Percentiles rank a stretch among this genome's conserved stretches.
Evolutionary conservation across 2,329 filamentous ascomycete genomes (phyloP).

Genomic region (Cercospora brassicicola): DNA sequence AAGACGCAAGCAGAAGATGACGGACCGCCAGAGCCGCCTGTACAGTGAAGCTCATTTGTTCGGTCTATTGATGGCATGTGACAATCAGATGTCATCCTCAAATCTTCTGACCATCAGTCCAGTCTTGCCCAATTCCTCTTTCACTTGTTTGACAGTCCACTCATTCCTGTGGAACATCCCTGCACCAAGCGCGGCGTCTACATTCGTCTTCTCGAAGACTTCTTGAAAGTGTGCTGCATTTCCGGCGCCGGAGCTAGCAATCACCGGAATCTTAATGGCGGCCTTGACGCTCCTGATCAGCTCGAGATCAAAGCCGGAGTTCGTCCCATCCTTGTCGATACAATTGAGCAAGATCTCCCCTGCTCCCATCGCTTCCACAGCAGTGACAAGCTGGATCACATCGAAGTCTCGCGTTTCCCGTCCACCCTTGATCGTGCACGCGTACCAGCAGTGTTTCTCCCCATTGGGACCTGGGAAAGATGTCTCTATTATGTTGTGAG

Average conservation of each 20-base stretch:
- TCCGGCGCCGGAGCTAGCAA: slow-evolving; percentile 90
- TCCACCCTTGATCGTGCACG: slow-evolving; percentile 94
- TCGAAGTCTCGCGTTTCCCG: slow-evolving; percentile 92
- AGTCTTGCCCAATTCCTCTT: slow-evolving; percentile 71
- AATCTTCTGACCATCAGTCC: slow-evolving; percentile 78
- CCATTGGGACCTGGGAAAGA: slow-evolving; percentile 68
- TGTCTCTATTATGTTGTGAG: slow-evolving; percentile 74
- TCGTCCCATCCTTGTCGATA: slow-evolving; percentile 95
- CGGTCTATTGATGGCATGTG: neutral
- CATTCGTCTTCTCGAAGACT: slow-evolving; percentile 80
- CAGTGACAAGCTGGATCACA: slow-evolving; percentile 80
- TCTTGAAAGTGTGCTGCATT: slow-evolving; percentile 84
- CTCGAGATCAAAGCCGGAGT: slow-evolving; percentile 91
- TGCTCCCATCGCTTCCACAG: slow-evolving; percentile 92
- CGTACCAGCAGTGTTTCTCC: slow-evolving; percentile 89
- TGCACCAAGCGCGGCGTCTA: slow-evolving; percentile 90
- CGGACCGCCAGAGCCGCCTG: slow-evolving; percentile 16
- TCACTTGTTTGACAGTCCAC: slow-evolving; percentile 92
- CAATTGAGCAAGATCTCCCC: slow-evolving; percentile 96
- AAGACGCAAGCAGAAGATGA: slow-evolving; percentile 8
- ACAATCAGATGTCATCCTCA: slow-evolving; percentile 55
- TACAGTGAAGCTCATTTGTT: slow-evolving; percentile 11
- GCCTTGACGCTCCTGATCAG: slow-evolving; percentile 83
- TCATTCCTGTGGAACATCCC: slow-evolving; percentile 97
- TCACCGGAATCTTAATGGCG: slow-evolving; percentile 87